phyloP scores from a whole-genome alignment of 768 basidiomycete species.

The Gloeophyllum trabeum region DNA sequence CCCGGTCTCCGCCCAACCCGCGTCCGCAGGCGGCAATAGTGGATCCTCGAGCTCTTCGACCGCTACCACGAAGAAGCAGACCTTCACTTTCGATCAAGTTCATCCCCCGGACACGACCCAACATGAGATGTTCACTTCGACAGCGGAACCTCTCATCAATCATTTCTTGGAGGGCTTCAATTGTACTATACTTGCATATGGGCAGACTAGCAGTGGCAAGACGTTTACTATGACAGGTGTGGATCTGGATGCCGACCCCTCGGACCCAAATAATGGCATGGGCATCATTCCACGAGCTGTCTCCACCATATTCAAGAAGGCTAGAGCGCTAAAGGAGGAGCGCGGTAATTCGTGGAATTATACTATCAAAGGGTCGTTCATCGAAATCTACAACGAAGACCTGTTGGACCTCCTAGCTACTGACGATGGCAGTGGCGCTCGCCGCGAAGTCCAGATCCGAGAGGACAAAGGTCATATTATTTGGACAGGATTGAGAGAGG shows the following conservation, averaged over 20 bases:
- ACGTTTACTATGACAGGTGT: slow-evolving; percentile 97
- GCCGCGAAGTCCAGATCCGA: slow-evolving; percentile 87
- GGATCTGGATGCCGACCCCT: slow-evolving; percentile 79
- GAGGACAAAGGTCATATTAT: slow-evolving; percentile 98
- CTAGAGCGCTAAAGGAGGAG: slow-evolving; percentile 67
- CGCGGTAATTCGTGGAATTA: slow-evolving; percentile 69
- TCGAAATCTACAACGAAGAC: slow-evolving; percentile 99
- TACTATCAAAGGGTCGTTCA: slow-evolving; percentile 80
- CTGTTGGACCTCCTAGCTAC: slow-evolving; percentile 86
- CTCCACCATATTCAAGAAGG: slow-evolving; percentile 72
- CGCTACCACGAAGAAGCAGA: slow-evolving; percentile 62
- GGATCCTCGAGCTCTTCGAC: slow-evolving; percentile 33
- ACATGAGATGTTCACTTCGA: slow-evolving; percentile 73
- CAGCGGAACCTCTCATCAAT: slow-evolving; percentile 74
- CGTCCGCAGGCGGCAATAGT: slow-evolving; percentile 38
- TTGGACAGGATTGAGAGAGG: slow-evolving; percentile 92
- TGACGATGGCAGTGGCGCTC: slow-evolving; percentile 52
- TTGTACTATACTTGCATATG: slow-evolving; percentile 96
- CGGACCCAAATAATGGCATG: slow-evolving; percentile 75
- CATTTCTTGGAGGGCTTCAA: slow-evolving; percentile 93
- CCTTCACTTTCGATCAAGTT: slow-evolving; percentile 91
- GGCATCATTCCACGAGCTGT: slow-evolving; percentile 96
- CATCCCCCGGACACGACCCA: slow-evolving; percentile 81
- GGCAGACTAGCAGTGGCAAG: slow-evolving; percentile 95
- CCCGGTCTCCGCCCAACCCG: slow-evolving; percentile 39